Base-by-base conservation (phyloP, 768 basidiomycete genomes). In the Scleroderma citrinum region DNA sequence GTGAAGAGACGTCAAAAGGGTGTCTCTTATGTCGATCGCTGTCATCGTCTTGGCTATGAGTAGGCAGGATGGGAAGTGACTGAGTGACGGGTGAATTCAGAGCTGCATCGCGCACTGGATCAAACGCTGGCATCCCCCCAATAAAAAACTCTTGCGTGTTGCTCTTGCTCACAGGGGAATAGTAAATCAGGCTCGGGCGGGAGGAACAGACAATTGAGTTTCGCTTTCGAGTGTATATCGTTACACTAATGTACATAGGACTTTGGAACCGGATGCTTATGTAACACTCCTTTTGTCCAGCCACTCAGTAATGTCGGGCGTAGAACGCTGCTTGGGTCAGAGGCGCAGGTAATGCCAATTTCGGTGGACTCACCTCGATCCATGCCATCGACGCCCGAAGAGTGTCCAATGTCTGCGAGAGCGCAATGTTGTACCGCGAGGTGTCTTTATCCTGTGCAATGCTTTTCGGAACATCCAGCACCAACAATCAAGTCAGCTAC, bases 51-150 rank as follows among this genome's bases (percentile, higher is more conserved):
- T 66, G 50, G 29, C 53, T 41, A 41, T 64, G 57, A 19, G 12
- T 5, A 32, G 58, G 59, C 34, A 40, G 58, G 46, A 73, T 69
- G 53, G 71, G 49, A 58, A 68, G 69, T 43, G 75, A 62, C 55
- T 74, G 73, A 35, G 76, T 73, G 58, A 81, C 66, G 26, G 87
- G 87, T 37, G 85, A 86, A 68, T 87, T 87, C 59, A 86, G 78
- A 60, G 88, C 85, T 53, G 88, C 88, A 76, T 90, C 88, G 65
- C 88, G 79, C 53, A 91, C 87, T 59, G 88, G 87, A 76, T 90
- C 88, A 75, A 89, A 88, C 57, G 87, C 65, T 45, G 65, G 65
- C 65, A 66, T 66, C 24, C 24, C 23, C 40, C 23, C 38, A 30
- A 30, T 5, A 8, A 29, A 8, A 38, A 39, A 24, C 40, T 39